Base-by-base conservation (phyloP, 176 grass and related monocot species). In the Aegilops sharonensis region DNA sequence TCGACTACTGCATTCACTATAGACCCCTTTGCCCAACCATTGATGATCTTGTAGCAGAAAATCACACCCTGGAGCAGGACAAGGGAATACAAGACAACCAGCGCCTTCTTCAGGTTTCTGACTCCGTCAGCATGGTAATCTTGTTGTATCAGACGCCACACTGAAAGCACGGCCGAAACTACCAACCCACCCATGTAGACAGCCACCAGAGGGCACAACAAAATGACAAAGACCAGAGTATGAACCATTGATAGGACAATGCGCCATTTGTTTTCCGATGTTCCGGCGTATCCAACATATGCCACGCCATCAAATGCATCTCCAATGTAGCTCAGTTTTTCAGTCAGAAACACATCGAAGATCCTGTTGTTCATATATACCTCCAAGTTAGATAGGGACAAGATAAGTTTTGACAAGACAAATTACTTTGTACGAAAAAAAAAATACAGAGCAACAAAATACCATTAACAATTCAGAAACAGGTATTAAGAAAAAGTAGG, bases 181-280 rank as follows among this genome's bases (percentile, higher is more conserved):
- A 15, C 32, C 2, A 75, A 0, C 4, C 81, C 68, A 2, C n/a
- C 2, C 37, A 64, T 0, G 17, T 64, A 64, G 10, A 84, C 9
- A 5, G 6, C 11, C 0, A 1, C 17, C 0, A 75, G 17, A 15
- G 71, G 70, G 59, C 9, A 64, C 17, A 84, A 23, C 13, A 84
- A 4, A 3, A 29, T 14, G 6, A 0, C 17, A 31, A 84, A 0
- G 10, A 21, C 18, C 1, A 36, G 0, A 1, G 32, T 0, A 13
- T 54, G 79, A 25, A 36, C 50, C 20, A 4, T 21, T 5, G 12
- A 12, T 3, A 15, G 12, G 15, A 54, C 52, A 56, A 4, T 17
- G 1, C 13, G 15, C 52, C 5, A 17, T 15, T 3, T 56, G 62
- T 10, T 9, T 8, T 11, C 1, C 10, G 3, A 8, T 2, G 1